These are phyloP conservation scores for Helenozyma rhizophorensis DNA, from an alignment of 805 yeast species.

Conservation along the genomic window DNA sequence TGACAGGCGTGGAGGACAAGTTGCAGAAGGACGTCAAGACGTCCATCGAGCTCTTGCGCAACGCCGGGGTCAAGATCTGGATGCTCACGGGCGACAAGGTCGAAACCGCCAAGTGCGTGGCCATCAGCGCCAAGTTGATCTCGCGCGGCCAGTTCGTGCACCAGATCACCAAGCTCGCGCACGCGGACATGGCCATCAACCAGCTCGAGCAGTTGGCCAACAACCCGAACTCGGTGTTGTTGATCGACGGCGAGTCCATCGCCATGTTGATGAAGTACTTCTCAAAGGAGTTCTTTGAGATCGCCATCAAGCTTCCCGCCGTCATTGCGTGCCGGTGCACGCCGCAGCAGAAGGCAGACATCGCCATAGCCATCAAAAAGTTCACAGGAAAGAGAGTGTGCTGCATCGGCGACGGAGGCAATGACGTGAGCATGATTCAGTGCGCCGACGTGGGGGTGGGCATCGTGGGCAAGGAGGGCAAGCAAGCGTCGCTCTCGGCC, in stretches of 20 bases:
- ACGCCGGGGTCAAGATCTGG: conserved; percentile 98
- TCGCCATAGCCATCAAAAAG: conserved; percentile 73
- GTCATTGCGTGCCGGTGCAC: conserved; percentile 99
- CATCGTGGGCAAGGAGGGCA: conserved; percentile 97
- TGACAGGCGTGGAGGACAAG: conserved; percentile 97
- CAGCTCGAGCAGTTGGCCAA: conserved; percentile 71
- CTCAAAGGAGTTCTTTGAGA: conserved; percentile 68
- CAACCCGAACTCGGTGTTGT: conserved; percentile 58
- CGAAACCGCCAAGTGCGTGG: conserved; percentile 96
- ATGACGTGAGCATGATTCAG: conserved; percentile 98
- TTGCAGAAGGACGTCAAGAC: conserved; percentile 88
- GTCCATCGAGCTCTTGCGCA: conserved; percentile 84
- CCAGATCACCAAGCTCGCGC: conserved; percentile 64
- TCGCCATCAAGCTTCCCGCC: conserved; percentile 77
- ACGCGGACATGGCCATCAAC: conserved; percentile 64
- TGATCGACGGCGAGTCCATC: conserved; percentile 93
- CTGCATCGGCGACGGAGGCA: conserved; percentile 99
- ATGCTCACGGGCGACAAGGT: conserved; percentile 99
- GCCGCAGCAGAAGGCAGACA: conserved; percentile 97
- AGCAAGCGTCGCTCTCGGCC: conserved; percentile 95
- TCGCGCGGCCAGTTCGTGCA: conserved; percentile 93
- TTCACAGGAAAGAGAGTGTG: conserved; percentile 87
- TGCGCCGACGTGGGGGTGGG: conserved; percentile 99
- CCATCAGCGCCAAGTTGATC: conserved; percentile 90
- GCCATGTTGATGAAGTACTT: conserved; percentile 60